These are phyloP conservation scores for Piloderma croceum DNA, from an alignment of 768 basidiomycete genomes.

Conservation along the genomic window DNA sequence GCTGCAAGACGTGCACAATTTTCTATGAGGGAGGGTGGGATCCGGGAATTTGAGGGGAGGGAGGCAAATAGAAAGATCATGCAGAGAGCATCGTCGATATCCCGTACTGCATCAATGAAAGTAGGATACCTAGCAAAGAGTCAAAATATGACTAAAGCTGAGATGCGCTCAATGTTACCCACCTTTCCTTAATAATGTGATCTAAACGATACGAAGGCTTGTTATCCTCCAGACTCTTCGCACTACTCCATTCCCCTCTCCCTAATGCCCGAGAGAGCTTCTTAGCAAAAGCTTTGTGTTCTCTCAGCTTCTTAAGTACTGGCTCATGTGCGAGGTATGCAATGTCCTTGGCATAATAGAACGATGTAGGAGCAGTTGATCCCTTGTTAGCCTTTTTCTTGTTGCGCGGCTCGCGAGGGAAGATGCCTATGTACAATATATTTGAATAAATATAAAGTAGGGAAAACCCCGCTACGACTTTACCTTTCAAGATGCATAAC, in stretches of 20 bases:
- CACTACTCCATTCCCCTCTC: conserved; percentile 89
- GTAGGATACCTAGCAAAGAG: conserved; percentile 76
- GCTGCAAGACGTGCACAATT: conserved; percentile 87
- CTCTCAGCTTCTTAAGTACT: conserved; percentile 84
- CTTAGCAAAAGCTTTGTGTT: conserved; percentile 98
- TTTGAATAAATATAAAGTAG: conserved; percentile 10
- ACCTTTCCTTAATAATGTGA: conserved; percentile 98
- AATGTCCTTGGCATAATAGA: conserved; percentile 98
- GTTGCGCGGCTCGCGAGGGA: conserved; percentile 90
- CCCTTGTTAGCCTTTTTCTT: conserved; percentile 96
- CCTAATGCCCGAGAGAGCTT: conserved; percentile 91
- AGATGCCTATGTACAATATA: conserved; percentile 75
- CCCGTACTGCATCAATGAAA: conserved; percentile 90
- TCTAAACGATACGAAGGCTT: conserved; percentile 90
- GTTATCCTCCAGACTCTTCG: conserved; percentile 89
- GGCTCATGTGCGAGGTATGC: conserved; percentile 97
- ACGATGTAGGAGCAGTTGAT: conserved; percentile 92
- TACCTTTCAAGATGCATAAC: conserved; percentile 95
- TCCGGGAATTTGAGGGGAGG: conserved; percentile 77
- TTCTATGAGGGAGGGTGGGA: conserved; percentile 79
- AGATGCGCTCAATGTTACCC: conserved; percentile 16
- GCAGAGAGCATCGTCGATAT: conserved; percentile 95
- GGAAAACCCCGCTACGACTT: conserved; percentile 14
- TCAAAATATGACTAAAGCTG: neutral
- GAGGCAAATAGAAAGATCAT: conserved; percentile 91